Percentiles rank a stretch among this genome's conserved stretches.
These are phyloP conservation scores for Globisporangium paddicum DNA, from an alignment of 352 stramenopile species.

Conservation along the genomic window DNA sequence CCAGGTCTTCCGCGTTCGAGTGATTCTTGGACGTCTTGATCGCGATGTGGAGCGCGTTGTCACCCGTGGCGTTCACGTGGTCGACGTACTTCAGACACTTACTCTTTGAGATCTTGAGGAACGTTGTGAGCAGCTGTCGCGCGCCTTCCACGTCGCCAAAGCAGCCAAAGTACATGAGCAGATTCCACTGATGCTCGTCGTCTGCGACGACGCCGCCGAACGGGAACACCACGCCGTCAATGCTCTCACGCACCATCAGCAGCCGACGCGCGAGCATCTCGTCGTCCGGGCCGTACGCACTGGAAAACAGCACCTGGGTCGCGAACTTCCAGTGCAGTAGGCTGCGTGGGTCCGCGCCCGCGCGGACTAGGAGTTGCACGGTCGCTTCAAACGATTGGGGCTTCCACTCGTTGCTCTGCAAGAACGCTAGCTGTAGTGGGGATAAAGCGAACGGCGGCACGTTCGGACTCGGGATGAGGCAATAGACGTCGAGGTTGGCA, in stretches of 20 bases:
- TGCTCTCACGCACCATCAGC: conserved; percentile 25
- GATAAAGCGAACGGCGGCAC: conserved; percentile 21
- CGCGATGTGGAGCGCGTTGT: conserved; percentile 65
- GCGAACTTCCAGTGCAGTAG: conserved; percentile 62
- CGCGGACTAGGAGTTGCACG: conserved; percentile 35
- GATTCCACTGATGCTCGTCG: conserved; percentile 46
- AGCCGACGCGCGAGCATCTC: conserved; percentile 23
- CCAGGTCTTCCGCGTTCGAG: conserved; percentile 16
- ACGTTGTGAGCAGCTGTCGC: conserved; percentile 25
- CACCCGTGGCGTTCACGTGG: conserved; percentile 53
- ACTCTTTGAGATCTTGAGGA: conserved; percentile 5
- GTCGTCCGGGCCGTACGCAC: conserved; percentile 9
- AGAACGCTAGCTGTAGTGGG: conserved; percentile 52
- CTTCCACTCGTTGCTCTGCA: conserved; percentile 6
- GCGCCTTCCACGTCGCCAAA: conserved; percentile 42
- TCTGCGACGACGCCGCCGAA: conserved; percentile 29
- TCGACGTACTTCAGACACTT: conserved; percentile 39
- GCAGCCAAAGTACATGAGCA: conserved; percentile 67
- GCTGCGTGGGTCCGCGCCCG: conserved; percentile 33
- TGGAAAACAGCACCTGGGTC: conserved; percentile 37
- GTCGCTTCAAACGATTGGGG: conserved; percentile 21
- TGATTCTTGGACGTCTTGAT: conserved; percentile 40
- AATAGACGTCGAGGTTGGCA: conserved; percentile 48
- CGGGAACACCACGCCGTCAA: conserved; percentile 21
- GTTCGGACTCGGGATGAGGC: conserved; percentile 22